A percentile compares a stretch with the other conserved stretches of the same genome.
Conservation (phyloP, 495 filamentous ascomycete genomes). For the Xylaria grammica region DNA sequence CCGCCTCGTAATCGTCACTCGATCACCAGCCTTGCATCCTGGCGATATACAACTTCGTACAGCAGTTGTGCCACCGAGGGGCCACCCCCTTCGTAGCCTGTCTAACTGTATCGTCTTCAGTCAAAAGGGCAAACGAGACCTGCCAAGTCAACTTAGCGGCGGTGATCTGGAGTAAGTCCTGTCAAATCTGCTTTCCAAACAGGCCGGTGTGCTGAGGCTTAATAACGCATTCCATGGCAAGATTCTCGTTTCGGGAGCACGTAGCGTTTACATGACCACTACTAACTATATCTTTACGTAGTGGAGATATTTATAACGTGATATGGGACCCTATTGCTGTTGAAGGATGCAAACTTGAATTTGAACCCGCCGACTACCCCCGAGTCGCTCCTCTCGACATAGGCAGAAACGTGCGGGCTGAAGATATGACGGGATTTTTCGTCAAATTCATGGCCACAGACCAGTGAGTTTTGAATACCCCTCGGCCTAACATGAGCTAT, state of each 20-base stretch:
- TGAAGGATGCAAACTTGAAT: slow-evolving; percentile 32
- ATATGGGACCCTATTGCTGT: slow-evolving; percentile 65
- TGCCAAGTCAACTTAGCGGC: slow-evolving; percentile 77
- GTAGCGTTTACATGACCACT: no score
- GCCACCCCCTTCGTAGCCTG: slow-evolving; percentile 64
- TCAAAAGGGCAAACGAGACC: slow-evolving; percentile 67
- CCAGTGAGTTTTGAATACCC: slow-evolving; percentile 35
- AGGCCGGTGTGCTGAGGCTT: neutral
- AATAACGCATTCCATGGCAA: neutral
- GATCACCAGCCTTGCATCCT: slow-evolving; percentile 77
- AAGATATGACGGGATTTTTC: slow-evolving; percentile 80
- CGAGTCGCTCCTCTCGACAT: slow-evolving; percentile 59
- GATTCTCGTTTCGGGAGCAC: no score
- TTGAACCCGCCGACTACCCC: slow-evolving; percentile 70
- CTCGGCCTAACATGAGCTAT: no score
- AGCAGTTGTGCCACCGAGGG: slow-evolving; percentile 54
- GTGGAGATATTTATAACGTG: slow-evolving; percentile 75
- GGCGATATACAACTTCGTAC: slow-evolving; percentile 75
- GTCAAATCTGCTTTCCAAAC: neutral
- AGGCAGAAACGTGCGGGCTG: slow-evolving; percentile 53
- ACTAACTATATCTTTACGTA: neutral
- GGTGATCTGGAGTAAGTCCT: slow-evolving; percentile 72
- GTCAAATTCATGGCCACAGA: slow-evolving; percentile 81
- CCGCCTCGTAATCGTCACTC: slow-evolving; percentile 60
- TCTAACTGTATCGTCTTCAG: slow-evolving; percentile 82